Conservation (phyloP, 169 alveolate genomes). For the Ichthyophthirius multifiliis region DNA sequence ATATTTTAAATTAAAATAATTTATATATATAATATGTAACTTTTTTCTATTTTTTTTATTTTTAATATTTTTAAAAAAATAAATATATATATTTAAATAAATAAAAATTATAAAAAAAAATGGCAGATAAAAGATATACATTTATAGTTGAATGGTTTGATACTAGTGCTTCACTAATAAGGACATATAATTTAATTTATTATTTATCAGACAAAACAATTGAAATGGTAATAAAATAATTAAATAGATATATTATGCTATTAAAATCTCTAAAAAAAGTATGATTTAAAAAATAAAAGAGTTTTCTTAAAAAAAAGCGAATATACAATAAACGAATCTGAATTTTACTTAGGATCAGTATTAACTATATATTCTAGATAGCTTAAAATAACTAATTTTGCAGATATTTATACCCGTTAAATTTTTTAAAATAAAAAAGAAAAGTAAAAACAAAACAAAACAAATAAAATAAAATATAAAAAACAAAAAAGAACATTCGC, state of each 20-base stretch:
- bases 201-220: conserved; percentile 73
- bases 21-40: too few species aligned
- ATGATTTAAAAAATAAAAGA: conserved; percentile 77
- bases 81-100: too few species aligned
- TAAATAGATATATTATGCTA: background rate
- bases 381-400: conserved; percentile 78
- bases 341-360: conserved; percentile 74
- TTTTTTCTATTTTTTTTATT: too few species aligned
- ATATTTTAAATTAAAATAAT: too few species aligned
- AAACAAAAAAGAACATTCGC: conserved; percentile 59
- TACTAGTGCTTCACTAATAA: conserved; percentile 65
- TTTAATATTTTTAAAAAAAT: too few species aligned
- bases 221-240: conserved; percentile 84
- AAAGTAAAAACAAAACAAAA: conserved; percentile 32
- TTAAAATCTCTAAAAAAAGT: conserved; percentile 5
- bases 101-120: too few species aligned
- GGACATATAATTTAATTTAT: conserved; percentile 70
- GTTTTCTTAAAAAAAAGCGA: conserved; percentile 78
- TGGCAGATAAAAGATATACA: conserved; percentile 69
- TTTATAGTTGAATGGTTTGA: conserved; percentile 85
- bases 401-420: conserved; percentile 77
- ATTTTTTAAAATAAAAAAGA: conserved; percentile 61
- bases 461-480: background rate
- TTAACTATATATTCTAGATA: conserved; percentile 81
- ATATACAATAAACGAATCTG: conserved; percentile 60